Evolutionary conservation across 164 flowering plant genomes (phyloP).

Genomic region (Magnolia kwangsiensis): DNA sequence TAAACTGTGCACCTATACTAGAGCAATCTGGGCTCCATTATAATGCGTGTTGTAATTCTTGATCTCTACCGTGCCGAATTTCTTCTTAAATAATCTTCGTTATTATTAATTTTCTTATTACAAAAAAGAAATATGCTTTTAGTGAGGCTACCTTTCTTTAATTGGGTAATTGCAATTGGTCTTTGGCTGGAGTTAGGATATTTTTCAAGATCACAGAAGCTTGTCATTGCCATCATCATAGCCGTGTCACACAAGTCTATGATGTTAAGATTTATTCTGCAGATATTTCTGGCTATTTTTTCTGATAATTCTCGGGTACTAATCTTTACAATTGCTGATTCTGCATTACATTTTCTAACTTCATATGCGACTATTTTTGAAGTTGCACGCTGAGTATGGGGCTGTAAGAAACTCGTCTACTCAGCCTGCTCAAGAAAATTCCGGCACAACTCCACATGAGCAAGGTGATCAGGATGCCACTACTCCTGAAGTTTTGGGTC

Average conservation of each 20-base stretch:
- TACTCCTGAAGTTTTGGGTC: constrained; percentile 48
- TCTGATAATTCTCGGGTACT: not conserved
- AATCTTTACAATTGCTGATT: not conserved
- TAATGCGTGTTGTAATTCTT: too few relatives aligned
- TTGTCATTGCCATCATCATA: not conserved
- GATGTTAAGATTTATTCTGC: not conserved
- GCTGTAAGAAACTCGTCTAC: constrained; percentile 32
- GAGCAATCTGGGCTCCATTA: too few relatives aligned
- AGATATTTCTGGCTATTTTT: not conserved
- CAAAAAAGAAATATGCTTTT: too few relatives aligned
- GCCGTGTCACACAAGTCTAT: too few relatives aligned
- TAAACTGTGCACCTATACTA: too few relatives aligned
- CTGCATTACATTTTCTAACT: constrained; percentile 1
- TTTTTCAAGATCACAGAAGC: too few relatives aligned
- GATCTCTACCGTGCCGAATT: too few relatives aligned
- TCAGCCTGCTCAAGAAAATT: constrained; percentile 26
- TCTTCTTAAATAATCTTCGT: too few relatives aligned
- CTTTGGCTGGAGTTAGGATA: too few relatives aligned
- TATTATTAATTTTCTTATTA: too few relatives aligned
- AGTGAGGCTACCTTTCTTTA: too few relatives aligned
- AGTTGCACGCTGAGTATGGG: constrained; percentile 66
- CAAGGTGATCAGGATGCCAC: constrained; percentile 27
- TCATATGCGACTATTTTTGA: constrained; percentile 14
- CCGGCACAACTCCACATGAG: constrained; percentile 23
- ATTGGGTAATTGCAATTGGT: too few relatives aligned